phyloP scores from a whole-genome alignment of 192 early-diverging fungal genomes.

The Backusella westeae region DNA sequence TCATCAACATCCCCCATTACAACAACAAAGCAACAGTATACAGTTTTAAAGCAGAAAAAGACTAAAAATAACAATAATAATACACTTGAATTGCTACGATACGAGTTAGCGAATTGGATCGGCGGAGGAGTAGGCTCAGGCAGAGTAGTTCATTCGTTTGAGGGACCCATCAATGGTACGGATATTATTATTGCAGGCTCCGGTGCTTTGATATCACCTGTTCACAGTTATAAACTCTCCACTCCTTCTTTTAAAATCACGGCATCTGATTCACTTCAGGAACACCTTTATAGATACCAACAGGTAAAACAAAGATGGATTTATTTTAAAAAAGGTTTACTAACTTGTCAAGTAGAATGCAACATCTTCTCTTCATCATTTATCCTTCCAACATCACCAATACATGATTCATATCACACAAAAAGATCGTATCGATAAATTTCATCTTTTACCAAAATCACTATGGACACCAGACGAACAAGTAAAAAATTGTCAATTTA shows the following conservation, averaged over 20 bases:
- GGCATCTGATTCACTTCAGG: neutral
- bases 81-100: neutral
- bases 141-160: slow-evolving; percentile 16
- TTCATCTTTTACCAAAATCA: slow-evolving; percentile 11
- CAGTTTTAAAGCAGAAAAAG: neutral
- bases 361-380: neutral
- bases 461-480: slow-evolving; percentile 24
- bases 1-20: neutral
- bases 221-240: neutral
- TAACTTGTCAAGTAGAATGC: neutral
- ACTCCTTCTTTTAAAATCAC: neutral
- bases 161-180: slow-evolving; percentile 11
- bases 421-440: slow-evolving; percentile 5
- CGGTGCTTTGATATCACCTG: slow-evolving; percentile 3
- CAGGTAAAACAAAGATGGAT: neutral
- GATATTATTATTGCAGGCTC: slow-evolving; percentile 23
- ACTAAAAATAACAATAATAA: neutral
- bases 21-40: neutral
- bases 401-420: slow-evolving; percentile 17
- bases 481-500: slow-evolving; percentile 26
- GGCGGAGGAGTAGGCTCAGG: slow-evolving; percentile 24
- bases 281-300: neutral
- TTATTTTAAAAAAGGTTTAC: too few species aligned
- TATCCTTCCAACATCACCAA: slow-evolving; percentile 13
- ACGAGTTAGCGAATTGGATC: slow-evolving; percentile 4